Evolutionary conservation across 2,329 filamentous ascomycete species (phyloP), one percentile per base, ranked within the genome.

Genomic region (Fusarium domesticum): DNA sequence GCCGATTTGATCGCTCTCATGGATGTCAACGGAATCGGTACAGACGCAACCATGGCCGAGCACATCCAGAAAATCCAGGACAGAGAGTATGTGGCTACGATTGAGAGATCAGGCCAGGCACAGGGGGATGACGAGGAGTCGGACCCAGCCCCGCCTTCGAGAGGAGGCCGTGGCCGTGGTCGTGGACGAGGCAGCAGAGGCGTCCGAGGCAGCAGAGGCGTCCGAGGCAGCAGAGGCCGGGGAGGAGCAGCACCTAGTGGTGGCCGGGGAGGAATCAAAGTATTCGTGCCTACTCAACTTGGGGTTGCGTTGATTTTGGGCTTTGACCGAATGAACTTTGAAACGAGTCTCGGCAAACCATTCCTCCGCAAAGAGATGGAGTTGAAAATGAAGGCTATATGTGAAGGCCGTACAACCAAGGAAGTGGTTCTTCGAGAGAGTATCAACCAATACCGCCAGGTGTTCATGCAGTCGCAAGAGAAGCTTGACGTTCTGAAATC

Each of bases 301-400:
- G 93, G 93, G 3, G 83, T 97, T 18, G 92, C 93, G 15, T 75
- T 98, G 41, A 91, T 97, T 49, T 81, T 95, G 65, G 93, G 93
- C 2, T 98, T 97, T 61, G 91, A 98, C 66, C 84, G 87, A 54
- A 92, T 98, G 77, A 89, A 90, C 44, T 85, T 95, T 51, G 91
- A 96, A 59, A 90, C 87, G 34, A 96, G 90, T 61, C 78, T 98
- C 39, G 89, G 90, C 64, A 97, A 97, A 68, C 93, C 93, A 1
- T 97, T 97, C 64, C 73, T 98, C 48, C 84, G 93, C 44, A 97
- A 97, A 68, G 90, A 98, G 74, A 96, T 96, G 89, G 93, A 98
- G 69, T 71, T 89, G 50, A 89, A 90, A 65, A 96, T 98, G 92
- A 93, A 91, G 64, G 89, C 88, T 45, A 96, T 98, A 45, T 97